A percentile compares a stretch with the other conserved stretches of the same genome.
Evolutionary conservation across 306 rosid genomes (phyloP).

Genomic region (Herpetospermum pedunculosum): DNA sequence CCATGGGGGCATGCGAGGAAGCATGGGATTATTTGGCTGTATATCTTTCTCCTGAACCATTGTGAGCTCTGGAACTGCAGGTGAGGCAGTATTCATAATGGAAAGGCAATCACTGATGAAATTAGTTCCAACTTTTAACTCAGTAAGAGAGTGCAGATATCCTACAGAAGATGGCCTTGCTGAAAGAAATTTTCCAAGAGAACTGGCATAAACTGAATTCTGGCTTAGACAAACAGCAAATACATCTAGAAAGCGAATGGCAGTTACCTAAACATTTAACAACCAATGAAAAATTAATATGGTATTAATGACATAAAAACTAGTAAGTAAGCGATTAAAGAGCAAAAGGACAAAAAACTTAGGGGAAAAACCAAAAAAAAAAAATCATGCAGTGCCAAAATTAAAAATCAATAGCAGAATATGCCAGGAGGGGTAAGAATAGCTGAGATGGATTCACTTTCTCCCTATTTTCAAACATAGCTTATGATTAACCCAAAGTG

Average conservation of each 20-base stretch:
- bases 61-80: constrained; percentile 25
- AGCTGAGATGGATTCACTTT: background rate
- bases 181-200: constrained; percentile 47
- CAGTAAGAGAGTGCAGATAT: constrained; percentile 64
- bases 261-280: constrained; percentile 47
- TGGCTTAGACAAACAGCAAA: constrained; percentile 72
- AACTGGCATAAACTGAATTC: constrained; percentile 68
- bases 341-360: background rate
- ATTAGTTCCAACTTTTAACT: constrained; percentile 60
- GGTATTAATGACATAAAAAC: background rate
- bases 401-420: background rate
- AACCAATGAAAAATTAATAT: constrained; percentile 11
- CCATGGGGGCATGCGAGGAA: constrained; percentile 98
- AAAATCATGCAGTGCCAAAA: background rate
- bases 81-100: constrained; percentile 23
- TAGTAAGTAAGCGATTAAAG: background rate
- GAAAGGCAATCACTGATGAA: constrained; percentile 26
- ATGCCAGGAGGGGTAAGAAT: background rate
- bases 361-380: background rate
- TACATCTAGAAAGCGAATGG: constrained; percentile 64
- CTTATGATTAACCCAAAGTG: background rate
- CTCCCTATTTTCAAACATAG: background rate
- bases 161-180: constrained; percentile 51
- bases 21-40: constrained; percentile 27
- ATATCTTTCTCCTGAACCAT: constrained; percentile 32